Conservation (phyloP, 2,329 filamentous ascomycete species). For the Capronia americana region DNA sequence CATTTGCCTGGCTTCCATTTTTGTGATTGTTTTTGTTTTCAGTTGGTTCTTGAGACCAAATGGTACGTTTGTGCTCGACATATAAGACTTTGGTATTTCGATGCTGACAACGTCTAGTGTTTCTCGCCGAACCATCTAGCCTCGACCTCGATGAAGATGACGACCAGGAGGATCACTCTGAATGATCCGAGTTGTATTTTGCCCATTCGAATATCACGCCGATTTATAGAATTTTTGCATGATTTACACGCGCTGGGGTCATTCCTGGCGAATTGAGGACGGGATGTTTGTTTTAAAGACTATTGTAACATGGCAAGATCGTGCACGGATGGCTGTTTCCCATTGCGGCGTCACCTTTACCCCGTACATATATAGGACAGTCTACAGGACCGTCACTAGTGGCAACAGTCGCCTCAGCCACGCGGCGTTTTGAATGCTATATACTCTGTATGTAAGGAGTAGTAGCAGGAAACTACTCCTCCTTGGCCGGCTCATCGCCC, state of each 20-base stretch:
- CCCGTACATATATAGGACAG: no score
- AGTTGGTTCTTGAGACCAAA: conserved; percentile 76
- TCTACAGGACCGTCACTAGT: no score
- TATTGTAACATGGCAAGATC: neutral
- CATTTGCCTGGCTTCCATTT: conserved; percentile 71
- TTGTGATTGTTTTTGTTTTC: conserved; percentile 68
- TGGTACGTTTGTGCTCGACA: conserved; percentile 61
- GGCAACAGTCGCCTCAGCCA: no score
- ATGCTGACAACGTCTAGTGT: conserved; percentile 28
- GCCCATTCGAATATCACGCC: neutral
- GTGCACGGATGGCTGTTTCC: neutral
- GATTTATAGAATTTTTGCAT: neutral
- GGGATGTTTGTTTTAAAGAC: neutral
- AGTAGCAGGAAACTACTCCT: no score
- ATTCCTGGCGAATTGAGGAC: neutral
- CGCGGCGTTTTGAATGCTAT: no score
- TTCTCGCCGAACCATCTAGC: conserved; percentile 15
- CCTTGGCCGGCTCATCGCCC: no score
- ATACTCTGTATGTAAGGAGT: no score
- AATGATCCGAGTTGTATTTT: conserved; percentile 10
- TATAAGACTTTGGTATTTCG: neutral
- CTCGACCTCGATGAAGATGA: conserved; percentile 13
- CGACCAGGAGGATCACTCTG: conserved; percentile 6
- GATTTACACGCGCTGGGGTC: neutral
- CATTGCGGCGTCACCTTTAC: no score